A percentile compares a stretch with the other conserved stretches of the same genome.
These are phyloP conservation scores for Beauveria medogensis DNA, from an alignment of 2,329 filamentous ascomycete species.

Conservation along the genomic window DNA sequence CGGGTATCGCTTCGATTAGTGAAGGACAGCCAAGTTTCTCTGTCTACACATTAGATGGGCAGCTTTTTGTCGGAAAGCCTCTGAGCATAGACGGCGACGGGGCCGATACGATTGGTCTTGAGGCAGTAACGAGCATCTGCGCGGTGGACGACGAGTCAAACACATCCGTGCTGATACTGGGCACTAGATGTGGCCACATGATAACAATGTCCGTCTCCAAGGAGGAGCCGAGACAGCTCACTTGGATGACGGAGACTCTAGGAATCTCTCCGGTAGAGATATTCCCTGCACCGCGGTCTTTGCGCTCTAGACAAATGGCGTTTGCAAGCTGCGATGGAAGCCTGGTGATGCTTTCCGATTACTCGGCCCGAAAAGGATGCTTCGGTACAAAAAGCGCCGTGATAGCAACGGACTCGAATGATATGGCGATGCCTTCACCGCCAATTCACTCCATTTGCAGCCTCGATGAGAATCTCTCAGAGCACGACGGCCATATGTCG, in stretches of 20 bases:
- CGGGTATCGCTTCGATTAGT: neutral
- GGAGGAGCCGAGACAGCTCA: slow-evolving; percentile 16
- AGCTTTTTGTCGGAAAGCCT: neutral
- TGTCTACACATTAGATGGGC: slow-evolving; percentile 3
- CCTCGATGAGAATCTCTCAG: slow-evolving; percentile 32
- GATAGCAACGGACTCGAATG: slow-evolving; percentile 43
- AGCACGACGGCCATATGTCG: slow-evolving; percentile 29
- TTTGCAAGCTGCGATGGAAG: slow-evolving; percentile 42
- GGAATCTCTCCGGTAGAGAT: slow-evolving; percentile 30
- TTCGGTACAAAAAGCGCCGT: slow-evolving; percentile 38
- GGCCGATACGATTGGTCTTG: slow-evolving; percentile 16
- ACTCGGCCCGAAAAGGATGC: slow-evolving; percentile 19
- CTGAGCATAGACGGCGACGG: neutral
- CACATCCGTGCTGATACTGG: slow-evolving; percentile 30
- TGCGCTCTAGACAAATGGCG: slow-evolving; percentile 21
- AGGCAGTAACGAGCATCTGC: slow-evolving; percentile 40
- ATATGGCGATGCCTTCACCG: slow-evolving; percentile 37
- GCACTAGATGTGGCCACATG: slow-evolving; percentile 45
- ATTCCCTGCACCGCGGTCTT: slow-evolving; percentile 19
- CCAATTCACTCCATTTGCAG: slow-evolving; percentile 40
- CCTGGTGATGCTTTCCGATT: slow-evolving; percentile 35
- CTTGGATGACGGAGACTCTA: slow-evolving; percentile 25
- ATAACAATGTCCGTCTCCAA: slow-evolving; percentile 28
- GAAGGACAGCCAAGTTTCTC: neutral
- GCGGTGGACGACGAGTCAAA: slow-evolving; percentile 20